Conservation (phyloP, 1,139 yeast genomes). For the Eremothecium gossypii region DNA sequence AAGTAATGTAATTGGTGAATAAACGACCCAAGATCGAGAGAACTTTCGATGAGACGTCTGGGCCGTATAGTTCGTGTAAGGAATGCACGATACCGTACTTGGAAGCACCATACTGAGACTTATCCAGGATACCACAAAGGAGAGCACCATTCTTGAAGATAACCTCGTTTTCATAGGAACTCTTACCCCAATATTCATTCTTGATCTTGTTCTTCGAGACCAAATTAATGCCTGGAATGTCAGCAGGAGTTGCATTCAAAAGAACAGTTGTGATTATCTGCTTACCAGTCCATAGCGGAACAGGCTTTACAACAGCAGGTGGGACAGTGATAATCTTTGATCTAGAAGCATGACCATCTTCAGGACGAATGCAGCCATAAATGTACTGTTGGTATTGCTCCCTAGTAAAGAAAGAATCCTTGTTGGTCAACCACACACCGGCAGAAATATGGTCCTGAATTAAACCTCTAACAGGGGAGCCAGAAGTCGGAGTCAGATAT, state of each 20-base stretch:
- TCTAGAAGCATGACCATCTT: conserved; percentile 89
- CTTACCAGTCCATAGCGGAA: conserved; percentile 96
- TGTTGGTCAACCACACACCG: conserved; percentile 95
- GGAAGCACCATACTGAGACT: conserved; percentile 97
- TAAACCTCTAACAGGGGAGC: conserved; percentile 95
- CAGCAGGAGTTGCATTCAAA: conserved; percentile 75
- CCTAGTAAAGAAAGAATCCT: conserved; percentile 84
- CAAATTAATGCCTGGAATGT: conserved; percentile 86
- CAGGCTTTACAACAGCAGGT: conserved; percentile 82
- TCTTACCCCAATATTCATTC: conserved; percentile 88
- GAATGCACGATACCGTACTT: conserved; percentile 96
- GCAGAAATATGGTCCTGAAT: conserved; percentile 99
- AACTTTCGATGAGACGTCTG: conserved; percentile 80
- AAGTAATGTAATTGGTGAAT: conserved; percentile 87
- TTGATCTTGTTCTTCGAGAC: conserved; percentile 80
- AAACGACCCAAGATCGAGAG: conserved; percentile 86
- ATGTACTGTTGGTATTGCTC: conserved; percentile 89
- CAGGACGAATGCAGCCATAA: conserved; percentile 93
- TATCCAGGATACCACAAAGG: conserved; percentile 87
- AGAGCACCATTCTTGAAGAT: conserved; percentile 80
- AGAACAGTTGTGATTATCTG: conserved; percentile 88
- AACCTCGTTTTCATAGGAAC: conserved; percentile 78
- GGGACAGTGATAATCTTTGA: conserved; percentile 70
- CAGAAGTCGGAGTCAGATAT: conserved; percentile 95
- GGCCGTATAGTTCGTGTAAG: conserved; percentile 90